These are phyloP conservation scores for Thielaviopsis ethacetica DNA, from an alignment of 2,329 filamentous ascomycete species.

Conservation along the genomic window DNA sequence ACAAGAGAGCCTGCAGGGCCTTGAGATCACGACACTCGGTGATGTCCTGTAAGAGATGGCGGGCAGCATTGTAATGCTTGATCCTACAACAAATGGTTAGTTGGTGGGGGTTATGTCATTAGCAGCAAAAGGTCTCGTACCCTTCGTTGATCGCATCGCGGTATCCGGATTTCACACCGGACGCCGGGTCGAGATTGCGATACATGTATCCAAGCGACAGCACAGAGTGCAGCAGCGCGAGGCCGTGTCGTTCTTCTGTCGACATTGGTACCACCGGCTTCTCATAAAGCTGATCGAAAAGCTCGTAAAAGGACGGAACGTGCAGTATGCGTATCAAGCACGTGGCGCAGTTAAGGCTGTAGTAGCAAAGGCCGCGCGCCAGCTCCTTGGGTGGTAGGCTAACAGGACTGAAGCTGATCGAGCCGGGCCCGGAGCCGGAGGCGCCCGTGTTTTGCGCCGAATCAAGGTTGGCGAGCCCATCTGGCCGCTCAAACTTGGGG, in stretches of 20 bases:
- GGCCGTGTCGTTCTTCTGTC: slow-evolving; percentile 48
- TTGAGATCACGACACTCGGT: slow-evolving; percentile 57
- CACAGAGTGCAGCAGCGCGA: slow-evolving; percentile 55
- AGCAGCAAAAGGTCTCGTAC: too few relatives aligned
- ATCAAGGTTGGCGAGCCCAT: slow-evolving; percentile 43
- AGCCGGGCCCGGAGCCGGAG: slow-evolving; percentile 40
- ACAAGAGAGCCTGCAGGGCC: slow-evolving; percentile 59
- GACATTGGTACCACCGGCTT: slow-evolving; percentile 44
- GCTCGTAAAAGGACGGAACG: slow-evolving; percentile 62
- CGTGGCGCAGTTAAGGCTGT: slow-evolving; percentile 39
- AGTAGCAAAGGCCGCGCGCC: slow-evolving; percentile 36
- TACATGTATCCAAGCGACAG: slow-evolving; percentile 62
- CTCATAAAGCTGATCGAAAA: slow-evolving; percentile 64
- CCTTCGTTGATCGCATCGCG: slow-evolving; percentile 38
- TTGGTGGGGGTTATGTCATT: too few relatives aligned
- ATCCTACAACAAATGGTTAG: too few relatives aligned
- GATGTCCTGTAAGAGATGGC: slow-evolving; percentile 47
- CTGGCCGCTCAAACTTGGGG: slow-evolving; percentile 31
- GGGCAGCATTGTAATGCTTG: slow-evolving; percentile 57
- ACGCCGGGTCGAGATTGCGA: slow-evolving; percentile 36
- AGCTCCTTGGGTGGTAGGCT: slow-evolving; percentile 53
- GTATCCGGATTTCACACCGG: slow-evolving; percentile 31
- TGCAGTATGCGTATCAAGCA: slow-evolving; percentile 57
- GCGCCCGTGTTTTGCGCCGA: slow-evolving; percentile 48
- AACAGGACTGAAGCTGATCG: slow-evolving; percentile 34